Evolutionary conservation across 805 yeast genomes (phyloP), one percentile per base, ranked within the genome.

Genomic region (Yamadazyma scolyti): DNA sequence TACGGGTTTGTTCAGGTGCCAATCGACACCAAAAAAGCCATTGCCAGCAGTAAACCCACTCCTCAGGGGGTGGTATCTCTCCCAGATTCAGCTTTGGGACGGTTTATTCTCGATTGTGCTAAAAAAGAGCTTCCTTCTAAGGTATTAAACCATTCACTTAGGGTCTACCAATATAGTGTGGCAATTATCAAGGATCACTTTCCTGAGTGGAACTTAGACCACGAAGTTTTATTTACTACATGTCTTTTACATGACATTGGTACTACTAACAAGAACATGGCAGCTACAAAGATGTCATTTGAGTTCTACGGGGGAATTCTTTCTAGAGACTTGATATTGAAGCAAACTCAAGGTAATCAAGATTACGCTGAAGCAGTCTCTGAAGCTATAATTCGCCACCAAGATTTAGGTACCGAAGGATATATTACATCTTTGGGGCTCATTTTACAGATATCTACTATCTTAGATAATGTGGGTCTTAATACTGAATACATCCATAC

Each of bases 301-400:
- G 64, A 57, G 31, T 53, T 52, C 39, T 54, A 51, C 31, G 64
- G 64, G 4, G 64, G 62, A 2, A 30, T 55, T 10, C 26, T 57
- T 17, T 42, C 59, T 4, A 25, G 53, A 7, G 60, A 54, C 16
- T 39, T 53, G 31, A 29, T 57, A 2, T 39, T 47, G 28, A 25
- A 47, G 26, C 40, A 44, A n/a, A 40, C 58, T 8, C 27, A 36
- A 10, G 45, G 45, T 10, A 34, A 56, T 31, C 28, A 42, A 21
- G 55, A 52, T 23, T 55, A 42, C 30, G 61, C 64, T 3, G 64
- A 57, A 28, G 64, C 61, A 3, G 62, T 55, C 1, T 34, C 52
- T 21, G 64, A 57, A 40, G 62, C 64, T 6, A 50, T 57, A 16
- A 53, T 57, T 13, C 41, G 64, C 28, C 64, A 57, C 38, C 64